These are phyloP conservation scores for Phycomyces blakesleeanus DNA, from an alignment of 192 early-diverging fungal species.

Conservation along the genomic window DNA sequence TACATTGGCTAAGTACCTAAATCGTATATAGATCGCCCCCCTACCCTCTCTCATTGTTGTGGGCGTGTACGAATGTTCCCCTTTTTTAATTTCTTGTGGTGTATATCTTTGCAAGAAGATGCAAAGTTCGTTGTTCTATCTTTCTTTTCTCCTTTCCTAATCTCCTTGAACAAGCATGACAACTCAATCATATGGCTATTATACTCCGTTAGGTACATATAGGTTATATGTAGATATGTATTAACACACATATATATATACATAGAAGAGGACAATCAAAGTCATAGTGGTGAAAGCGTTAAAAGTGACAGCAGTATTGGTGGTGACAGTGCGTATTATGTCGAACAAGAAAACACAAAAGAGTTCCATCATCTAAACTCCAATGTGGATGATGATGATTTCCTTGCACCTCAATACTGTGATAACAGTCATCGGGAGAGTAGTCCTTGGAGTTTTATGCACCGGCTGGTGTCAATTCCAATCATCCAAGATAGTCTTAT, in stretches of 20 bases:
- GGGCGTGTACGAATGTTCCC: too few relatives aligned
- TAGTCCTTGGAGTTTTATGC: slow-evolving; percentile 9
- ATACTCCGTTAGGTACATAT: too few relatives aligned
- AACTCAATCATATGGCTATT: neutral
- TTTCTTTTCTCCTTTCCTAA: too few relatives aligned
- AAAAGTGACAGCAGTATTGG: slow-evolving; percentile 4
- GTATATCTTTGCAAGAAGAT: too few relatives aligned
- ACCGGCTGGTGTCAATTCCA: slow-evolving; percentile 16
- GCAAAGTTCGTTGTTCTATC: too few relatives aligned
- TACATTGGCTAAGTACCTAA: too few relatives aligned
- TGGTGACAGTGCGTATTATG: slow-evolving; percentile 10
- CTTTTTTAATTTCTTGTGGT: too few relatives aligned
- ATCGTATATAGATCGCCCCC: too few relatives aligned
- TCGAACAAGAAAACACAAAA: slow-evolving; percentile 7
- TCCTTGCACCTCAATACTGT: neutral
- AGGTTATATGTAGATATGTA: too few relatives aligned
- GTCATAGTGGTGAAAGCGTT: neutral
- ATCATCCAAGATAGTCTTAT: slow-evolving; percentile 20
- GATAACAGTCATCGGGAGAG: neutral
- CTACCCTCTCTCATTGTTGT: too few relatives aligned
- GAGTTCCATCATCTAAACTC: neutral
- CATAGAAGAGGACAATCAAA: slow-evolving; percentile 1
- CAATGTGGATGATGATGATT: neutral
- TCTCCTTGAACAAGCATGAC: too few relatives aligned
- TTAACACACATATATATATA: too few relatives aligned